Conservation (phyloP, 169 alveolate genomes). For the Eimeria necatrix region DNA sequence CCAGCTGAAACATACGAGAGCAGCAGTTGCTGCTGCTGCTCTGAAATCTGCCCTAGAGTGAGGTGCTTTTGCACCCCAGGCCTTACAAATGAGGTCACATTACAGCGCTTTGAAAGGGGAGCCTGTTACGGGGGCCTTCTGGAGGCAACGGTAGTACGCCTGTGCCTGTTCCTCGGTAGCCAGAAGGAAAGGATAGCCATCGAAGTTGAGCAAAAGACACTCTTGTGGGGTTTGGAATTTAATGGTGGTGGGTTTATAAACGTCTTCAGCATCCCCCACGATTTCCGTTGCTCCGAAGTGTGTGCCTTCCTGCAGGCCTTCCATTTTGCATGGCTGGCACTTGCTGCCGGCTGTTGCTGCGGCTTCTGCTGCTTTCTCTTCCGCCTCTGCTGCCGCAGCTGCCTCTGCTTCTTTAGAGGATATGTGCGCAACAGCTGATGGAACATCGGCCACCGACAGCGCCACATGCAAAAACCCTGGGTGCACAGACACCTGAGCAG, state of each 20-base stretch:
- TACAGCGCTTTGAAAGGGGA: no score
- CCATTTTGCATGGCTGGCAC: not conserved
- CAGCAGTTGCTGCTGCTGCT: no score
- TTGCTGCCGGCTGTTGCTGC: not conserved
- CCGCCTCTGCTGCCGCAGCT: not conserved
- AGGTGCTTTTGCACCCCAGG: no score
- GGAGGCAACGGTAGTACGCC: not conserved
- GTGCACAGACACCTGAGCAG: constrained; percentile 68
- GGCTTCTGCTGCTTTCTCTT: constrained; percentile 13
- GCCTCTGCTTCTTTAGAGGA: not conserved
- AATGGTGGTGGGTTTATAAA: not conserved
- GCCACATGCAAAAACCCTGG: constrained; percentile 76
- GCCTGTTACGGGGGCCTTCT: no score
- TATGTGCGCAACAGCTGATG: constrained; percentile 52
- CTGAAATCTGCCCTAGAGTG: no score
- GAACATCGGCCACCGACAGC: constrained; percentile 63
- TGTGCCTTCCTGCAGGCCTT: not conserved
- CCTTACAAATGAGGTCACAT: no score
- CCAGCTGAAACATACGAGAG: no score
- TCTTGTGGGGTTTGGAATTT: not conserved
- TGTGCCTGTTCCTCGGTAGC: not conserved
- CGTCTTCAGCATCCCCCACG: constrained; percentile 43
- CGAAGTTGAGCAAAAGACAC: constrained; percentile 29
- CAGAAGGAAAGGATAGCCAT: constrained; percentile 45
- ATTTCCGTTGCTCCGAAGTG: constrained; percentile 28